Conservation (phyloP, 192 early-diverging fungal species). For the Entomortierella lignicola region DNA sequence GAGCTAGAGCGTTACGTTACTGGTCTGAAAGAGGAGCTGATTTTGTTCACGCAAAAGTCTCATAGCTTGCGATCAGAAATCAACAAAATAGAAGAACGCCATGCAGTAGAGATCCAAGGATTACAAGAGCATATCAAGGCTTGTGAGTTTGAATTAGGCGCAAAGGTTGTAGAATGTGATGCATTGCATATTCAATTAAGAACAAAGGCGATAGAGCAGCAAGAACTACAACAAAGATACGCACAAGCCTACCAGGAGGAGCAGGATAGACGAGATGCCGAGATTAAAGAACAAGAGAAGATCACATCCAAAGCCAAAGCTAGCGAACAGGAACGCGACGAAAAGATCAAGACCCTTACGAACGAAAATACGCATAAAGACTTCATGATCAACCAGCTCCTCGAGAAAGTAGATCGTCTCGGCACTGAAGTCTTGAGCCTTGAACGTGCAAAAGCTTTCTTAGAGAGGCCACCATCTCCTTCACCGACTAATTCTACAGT, state of each 20-base stretch:
- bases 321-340: not conserved
- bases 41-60: slow-evolving; percentile 27
- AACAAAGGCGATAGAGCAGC: not conserved
- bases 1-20: slow-evolving; percentile 45
- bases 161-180: slow-evolving; percentile 18
- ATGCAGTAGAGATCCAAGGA: not conserved
- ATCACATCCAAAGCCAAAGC: not conserved
- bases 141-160: slow-evolving; percentile 23
- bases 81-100: slow-evolving; percentile 17
- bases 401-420: slow-evolving; percentile 22
- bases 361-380: slow-evolving; percentile 31
- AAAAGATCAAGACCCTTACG: slow-evolving; percentile 4
- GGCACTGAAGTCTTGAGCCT: slow-evolving; percentile 23
- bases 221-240: slow-evolving; percentile 2
- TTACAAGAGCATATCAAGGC: slow-evolving; percentile 6
- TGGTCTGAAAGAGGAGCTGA: slow-evolving; percentile 43
- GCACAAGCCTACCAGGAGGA: not conserved
- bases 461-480: slow-evolving; percentile 8
- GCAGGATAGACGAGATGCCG: not conserved
- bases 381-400: slow-evolving; percentile 19
- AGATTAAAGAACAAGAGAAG: not conserved
- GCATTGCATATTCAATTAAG: not conserved
- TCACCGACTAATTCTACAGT: too few species aligned
- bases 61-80: slow-evolving; percentile 17
- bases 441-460: slow-evolving; percentile 21